Evolutionary conservation across 306 rosid genomes (phyloP).

Genomic region (Vachellia collinsii): DNA sequence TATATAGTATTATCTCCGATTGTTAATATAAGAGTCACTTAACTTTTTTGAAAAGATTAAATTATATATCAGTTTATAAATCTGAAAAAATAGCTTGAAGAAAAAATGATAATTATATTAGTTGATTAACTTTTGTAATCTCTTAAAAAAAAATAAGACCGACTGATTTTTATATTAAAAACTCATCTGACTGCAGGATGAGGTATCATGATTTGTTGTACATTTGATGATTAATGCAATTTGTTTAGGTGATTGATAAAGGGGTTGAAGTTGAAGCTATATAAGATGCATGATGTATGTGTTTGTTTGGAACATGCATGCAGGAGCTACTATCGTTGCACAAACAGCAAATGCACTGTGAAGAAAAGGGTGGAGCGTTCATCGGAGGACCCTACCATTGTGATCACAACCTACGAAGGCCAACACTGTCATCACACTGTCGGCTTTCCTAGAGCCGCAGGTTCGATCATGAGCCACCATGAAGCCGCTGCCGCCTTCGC

Average conservation of each 20-base stretch:
- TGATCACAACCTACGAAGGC: constrained; percentile 95
- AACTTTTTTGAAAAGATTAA: too few species aligned
- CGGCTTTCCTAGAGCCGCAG: constrained; percentile 72
- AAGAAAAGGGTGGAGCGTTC: constrained; percentile 98
- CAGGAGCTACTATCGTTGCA: constrained; percentile 99
- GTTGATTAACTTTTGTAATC: too few species aligned
- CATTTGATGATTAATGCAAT: background rate
- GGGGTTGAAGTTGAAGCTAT: background rate
- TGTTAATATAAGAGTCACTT: too few species aligned
- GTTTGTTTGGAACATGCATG: constrained; percentile 2
- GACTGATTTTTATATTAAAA: too few species aligned
- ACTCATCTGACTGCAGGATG: too few species aligned
- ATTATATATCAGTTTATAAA: too few species aligned
- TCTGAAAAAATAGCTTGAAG: too few species aligned
- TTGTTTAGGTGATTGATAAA: background rate
- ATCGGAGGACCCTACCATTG: constrained; percentile 74
- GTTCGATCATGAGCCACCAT: constrained; percentile 53
- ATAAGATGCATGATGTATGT: background rate
- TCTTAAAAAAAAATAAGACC: too few species aligned
- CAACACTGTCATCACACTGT: constrained; percentile 91
- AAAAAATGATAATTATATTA: too few species aligned
- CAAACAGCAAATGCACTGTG: constrained; percentile 95
- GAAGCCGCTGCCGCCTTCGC: constrained; percentile 40
- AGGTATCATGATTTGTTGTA: too few species aligned
- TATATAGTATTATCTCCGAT: too few species aligned